phyloP scores from a whole-genome alignment of 768 basidiomycete species.

The Rhizopogon rudus region DNA sequence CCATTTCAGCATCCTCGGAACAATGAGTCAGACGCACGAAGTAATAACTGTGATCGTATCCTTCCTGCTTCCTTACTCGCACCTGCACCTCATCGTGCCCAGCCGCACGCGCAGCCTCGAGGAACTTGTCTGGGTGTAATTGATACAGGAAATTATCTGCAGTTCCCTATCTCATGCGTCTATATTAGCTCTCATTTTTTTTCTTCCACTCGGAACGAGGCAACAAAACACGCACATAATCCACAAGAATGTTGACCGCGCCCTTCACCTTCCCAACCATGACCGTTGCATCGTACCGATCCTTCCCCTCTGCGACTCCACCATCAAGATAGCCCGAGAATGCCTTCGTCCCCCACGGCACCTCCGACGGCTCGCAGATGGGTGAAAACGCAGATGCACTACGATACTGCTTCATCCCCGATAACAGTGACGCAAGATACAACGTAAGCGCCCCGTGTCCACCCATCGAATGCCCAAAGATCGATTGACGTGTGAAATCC shows the following conservation, averaged over 20 bases:
- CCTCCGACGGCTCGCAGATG: conserved; percentile 79
- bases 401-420: conserved; percentile 60
- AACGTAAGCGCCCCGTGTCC: conserved; percentile 93
- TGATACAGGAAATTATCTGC: conserved; percentile 83
- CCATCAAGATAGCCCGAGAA: conserved; percentile 81
- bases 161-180: conserved; percentile 50
- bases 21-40: conserved; percentile 49
- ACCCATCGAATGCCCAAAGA: conserved; percentile 97
- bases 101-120: conserved; percentile 67
- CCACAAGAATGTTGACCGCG: conserved; percentile 75
- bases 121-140: conserved; percentile 86
- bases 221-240: conserved; percentile 55
- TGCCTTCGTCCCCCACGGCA: conserved; percentile 91
- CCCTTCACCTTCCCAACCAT: conserved; percentile 61
- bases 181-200: neutral
- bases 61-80: conserved; percentile 71
- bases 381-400: conserved; percentile 90
- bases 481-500: conserved; percentile 81
- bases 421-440: conserved; percentile 64
- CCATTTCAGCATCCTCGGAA: neutral
- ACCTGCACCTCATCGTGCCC: conserved; percentile 76
- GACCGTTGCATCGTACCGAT: conserved; percentile 78
- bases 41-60: conserved; percentile 88
- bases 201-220: neutral
- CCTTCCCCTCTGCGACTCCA: conserved; percentile 70